Conservation (phyloP, 805 yeast species). For the Saturnispora hagleri region DNA sequence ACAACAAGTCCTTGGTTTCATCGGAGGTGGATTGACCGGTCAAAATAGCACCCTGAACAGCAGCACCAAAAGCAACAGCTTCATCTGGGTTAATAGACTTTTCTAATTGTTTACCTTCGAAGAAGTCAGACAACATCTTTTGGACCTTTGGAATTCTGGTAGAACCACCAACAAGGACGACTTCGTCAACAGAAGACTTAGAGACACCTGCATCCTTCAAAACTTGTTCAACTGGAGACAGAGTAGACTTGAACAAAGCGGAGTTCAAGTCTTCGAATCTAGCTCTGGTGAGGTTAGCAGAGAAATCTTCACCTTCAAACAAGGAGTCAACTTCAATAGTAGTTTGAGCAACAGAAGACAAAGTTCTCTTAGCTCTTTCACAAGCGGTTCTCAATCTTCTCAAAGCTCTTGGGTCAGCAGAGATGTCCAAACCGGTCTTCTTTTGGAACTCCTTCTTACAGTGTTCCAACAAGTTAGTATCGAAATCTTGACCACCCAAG, state of each 20-base stretch:
- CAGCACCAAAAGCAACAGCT: constrained; percentile 99
- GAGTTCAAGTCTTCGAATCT: constrained; percentile 95
- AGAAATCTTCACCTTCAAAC: constrained; percentile 92
- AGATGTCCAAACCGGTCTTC: constrained; percentile 88
- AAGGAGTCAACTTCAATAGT: constrained; percentile 94
- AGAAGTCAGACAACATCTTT: constrained; percentile 87
- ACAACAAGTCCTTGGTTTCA: constrained; percentile 89
- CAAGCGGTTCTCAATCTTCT: constrained; percentile 98
- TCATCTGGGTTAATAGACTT: constrained; percentile 98
- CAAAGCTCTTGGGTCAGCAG: constrained; percentile 87
- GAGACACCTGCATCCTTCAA: constrained; percentile 83
- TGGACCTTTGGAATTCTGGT: constrained; percentile 99
- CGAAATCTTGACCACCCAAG: constrained; percentile 99
- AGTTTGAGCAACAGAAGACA: constrained; percentile 93
- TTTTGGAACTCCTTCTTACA: constrained; percentile 86
- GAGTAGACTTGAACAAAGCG: constrained; percentile 84
- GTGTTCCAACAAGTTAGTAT: constrained; percentile 88
- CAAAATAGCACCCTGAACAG: constrained; percentile 98
- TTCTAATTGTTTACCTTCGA: constrained; percentile 93
- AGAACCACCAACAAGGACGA: constrained; percentile 96
- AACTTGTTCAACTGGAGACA: constrained; percentile 92
- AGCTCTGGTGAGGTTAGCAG: constrained; percentile 91
- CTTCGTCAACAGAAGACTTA: constrained; percentile 83
- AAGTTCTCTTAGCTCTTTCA: constrained; percentile 98
- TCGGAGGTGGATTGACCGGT: constrained; percentile 85